A percentile compares a stretch with the other conserved stretches of the same genome.
Conservation (phyloP, 1,284 basidiomycete genomes). For the Ceratobasidium sp. region DNA sequence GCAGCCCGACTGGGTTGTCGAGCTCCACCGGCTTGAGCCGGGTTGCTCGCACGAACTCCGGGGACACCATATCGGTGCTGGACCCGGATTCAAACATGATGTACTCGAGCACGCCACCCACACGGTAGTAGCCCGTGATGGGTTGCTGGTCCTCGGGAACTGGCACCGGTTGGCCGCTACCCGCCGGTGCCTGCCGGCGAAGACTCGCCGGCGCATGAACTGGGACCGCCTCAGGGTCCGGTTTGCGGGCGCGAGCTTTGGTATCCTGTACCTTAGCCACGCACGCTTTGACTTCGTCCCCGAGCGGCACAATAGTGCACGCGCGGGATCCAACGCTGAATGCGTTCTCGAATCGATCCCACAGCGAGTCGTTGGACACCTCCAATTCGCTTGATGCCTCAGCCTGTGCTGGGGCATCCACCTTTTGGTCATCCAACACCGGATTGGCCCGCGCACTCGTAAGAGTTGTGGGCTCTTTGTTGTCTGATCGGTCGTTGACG, state of each 20-base stretch:
- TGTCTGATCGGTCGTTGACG: background rate
- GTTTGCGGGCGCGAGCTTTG: background rate
- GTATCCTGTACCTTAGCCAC: background rate
- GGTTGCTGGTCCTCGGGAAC: background rate
- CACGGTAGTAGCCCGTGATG: conserved; percentile 7
- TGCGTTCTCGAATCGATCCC: background rate
- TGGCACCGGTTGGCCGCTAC: conserved; percentile 9
- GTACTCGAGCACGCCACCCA: background rate
- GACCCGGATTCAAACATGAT: conserved; percentile 32
- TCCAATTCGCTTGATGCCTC: background rate
- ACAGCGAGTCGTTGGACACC: background rate
- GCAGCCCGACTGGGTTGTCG: conserved; percentile 8
- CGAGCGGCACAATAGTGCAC: conserved; percentile 16
- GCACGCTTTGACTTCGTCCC: background rate
- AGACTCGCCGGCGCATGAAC: background rate
- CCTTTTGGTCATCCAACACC: background rate
- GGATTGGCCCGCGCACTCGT: background rate
- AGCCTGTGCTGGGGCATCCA: background rate
- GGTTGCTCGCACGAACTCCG: conserved; percentile 6
- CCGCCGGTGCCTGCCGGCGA: no score
- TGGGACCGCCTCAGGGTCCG: background rate
- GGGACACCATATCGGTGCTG: conserved; percentile 24
- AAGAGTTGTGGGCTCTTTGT: background rate
- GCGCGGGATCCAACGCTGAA: background rate
- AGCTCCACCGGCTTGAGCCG: conserved; percentile 3